Evolutionary conservation across 2,329 filamentous ascomycete genomes (phyloP).

Genomic region (Elsinoe australis): DNA sequence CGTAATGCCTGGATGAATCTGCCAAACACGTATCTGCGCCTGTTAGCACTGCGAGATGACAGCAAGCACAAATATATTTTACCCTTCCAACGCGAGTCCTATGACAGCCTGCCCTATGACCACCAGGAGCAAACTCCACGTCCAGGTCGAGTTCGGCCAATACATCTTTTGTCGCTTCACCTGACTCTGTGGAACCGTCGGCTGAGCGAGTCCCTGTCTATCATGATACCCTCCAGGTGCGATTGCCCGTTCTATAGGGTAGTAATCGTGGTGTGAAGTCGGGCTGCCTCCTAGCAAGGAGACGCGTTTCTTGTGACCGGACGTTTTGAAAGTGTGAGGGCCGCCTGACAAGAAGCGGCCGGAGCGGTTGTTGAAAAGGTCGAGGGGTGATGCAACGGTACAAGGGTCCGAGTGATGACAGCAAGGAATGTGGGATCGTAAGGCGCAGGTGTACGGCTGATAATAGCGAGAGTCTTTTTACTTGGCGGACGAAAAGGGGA

Average conservation of each 20-base stretch:
- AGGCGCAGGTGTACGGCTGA: not conserved
- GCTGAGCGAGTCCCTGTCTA: slow-evolving; percentile 43
- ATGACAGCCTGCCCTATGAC: slow-evolving; percentile 69
- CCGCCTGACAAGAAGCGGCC: slow-evolving; percentile 10
- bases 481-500: not conserved
- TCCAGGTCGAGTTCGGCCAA: slow-evolving; percentile 77
- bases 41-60: not conserved
- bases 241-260: slow-evolving; percentile 45
- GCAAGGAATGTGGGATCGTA: not conserved
- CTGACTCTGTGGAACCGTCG: slow-evolving; percentile 26
- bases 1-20: slow-evolving; percentile 63
- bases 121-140: slow-evolving; percentile 72
- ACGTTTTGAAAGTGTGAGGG: slow-evolving; percentile 41
- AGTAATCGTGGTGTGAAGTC: slow-evolving; percentile 28
- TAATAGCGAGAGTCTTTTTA: not conserved
- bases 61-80: slow-evolving; percentile 33
- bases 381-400: slow-evolving; percentile 9
- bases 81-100: slow-evolving; percentile 81
- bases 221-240: slow-evolving; percentile 42
- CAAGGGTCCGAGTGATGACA: too few relatives aligned
- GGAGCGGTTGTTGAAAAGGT: not conserved
- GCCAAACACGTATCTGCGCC: slow-evolving; percentile 73
- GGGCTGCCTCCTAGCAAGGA: slow-evolving; percentile 50
- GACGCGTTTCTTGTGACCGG: slow-evolving; percentile 48
- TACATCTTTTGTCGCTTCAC: slow-evolving; percentile 48